Evolutionary conservation across 2,329 filamentous ascomycete genomes (phyloP).

Genomic region (Aspergillus novofumigatus): DNA sequence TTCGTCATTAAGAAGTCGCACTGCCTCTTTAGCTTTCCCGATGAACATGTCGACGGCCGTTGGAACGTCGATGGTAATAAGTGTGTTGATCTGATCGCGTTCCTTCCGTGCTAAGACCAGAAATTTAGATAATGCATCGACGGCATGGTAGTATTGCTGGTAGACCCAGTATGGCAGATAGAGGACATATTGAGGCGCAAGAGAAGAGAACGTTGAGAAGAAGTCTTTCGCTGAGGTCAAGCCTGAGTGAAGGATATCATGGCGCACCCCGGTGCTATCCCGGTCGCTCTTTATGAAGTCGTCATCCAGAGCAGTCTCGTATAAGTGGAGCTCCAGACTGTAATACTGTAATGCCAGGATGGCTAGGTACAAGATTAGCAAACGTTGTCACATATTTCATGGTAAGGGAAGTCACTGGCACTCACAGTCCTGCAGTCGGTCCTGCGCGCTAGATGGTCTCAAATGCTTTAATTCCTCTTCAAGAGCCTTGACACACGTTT

Average conservation of each 20-base stretch:
- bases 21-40: conserved; percentile 17
- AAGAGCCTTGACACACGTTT: conserved; percentile 41
- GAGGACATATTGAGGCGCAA: conserved; percentile 44
- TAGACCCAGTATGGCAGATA: conserved; percentile 45
- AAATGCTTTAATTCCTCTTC: conserved; percentile 37
- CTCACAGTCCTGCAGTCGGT: conserved; percentile 7
- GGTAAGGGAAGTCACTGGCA: background rate
- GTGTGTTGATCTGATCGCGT: conserved; percentile 24
- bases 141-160: conserved; percentile 45
- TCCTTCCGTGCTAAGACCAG: conserved; percentile 18
- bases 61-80: conserved; percentile 18
- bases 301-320: conserved; percentile 19
- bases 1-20: background rate
- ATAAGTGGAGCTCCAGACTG: conserved; percentile 24
- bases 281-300: conserved; percentile 41
- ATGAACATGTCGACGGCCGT: conserved; percentile 12
- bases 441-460: conserved; percentile 10
- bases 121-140: conserved; percentile 23
- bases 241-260: conserved; percentile 45
- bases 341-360: conserved; percentile 22
- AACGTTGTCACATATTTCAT: no score
- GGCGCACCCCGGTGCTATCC: conserved; percentile 30
- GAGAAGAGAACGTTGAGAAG: conserved; percentile 47
- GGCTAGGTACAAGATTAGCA: conserved; percentile 12
- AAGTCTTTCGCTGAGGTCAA: conserved; percentile 47